Conservation (phyloP, 345 rosid species). For the Eucalyptus cloeziana region DNA sequence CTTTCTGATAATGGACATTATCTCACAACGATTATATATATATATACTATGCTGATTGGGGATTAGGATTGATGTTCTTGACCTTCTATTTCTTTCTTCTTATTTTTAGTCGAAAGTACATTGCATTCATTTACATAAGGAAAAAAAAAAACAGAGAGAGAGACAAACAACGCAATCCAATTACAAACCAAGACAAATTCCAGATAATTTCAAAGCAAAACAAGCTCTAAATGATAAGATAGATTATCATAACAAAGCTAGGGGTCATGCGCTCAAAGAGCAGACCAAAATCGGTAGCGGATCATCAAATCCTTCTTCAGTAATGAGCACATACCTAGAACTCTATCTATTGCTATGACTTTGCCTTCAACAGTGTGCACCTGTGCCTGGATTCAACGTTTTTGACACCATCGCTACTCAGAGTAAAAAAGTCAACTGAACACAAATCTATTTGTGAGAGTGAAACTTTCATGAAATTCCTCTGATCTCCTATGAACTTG, state of each 20-base stretch:
- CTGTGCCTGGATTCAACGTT: fast-evolving
- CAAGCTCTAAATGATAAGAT: neutral
- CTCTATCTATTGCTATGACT: fast-evolving
- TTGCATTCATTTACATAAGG: neutral
- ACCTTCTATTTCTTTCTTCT: neutral
- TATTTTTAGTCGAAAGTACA: neutral
- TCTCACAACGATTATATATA: neutral
- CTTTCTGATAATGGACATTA: neutral
- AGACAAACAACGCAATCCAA: neutral
- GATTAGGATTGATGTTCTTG: neutral
- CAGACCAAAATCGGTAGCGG: fast-evolving
- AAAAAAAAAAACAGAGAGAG: fast-evolving
- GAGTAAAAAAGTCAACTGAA: neutral
- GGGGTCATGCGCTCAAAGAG: neutral
- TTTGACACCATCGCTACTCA: fast-evolving
- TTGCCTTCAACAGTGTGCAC: fast-evolving
- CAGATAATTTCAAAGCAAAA: no score
- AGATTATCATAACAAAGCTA: neutral
- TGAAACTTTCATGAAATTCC: no score
- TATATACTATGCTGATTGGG: neutral
- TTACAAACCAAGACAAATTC: neutral
- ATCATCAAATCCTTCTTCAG: no score
- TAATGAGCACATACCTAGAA: neutral
- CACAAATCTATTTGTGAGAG: neutral
- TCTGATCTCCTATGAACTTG: fast-evolving